Conservation (phyloP, 208 protist genomes). For the Acanthamoeba lenticulata region DNA sequence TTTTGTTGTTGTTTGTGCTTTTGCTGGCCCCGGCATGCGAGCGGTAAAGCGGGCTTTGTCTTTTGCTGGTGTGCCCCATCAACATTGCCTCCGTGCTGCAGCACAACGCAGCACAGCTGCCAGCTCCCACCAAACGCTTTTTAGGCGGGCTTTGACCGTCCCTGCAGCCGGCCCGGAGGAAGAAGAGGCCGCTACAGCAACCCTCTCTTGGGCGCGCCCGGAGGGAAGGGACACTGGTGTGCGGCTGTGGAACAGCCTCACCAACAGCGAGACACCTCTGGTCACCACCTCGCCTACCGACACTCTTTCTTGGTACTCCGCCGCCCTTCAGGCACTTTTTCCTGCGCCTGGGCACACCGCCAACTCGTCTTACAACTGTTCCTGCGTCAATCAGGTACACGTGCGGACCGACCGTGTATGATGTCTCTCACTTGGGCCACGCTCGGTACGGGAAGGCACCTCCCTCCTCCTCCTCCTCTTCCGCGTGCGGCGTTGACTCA, state of each 20-base stretch:
- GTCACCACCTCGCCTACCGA: not conserved
- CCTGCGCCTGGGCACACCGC: too few species aligned
- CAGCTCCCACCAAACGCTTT: too few species aligned
- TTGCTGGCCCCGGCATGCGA: too few species aligned
- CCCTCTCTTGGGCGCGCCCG: not conserved
- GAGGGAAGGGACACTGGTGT: not conserved
- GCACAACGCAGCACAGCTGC: too few species aligned
- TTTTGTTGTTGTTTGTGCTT: not conserved
- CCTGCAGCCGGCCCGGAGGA: too few species aligned
- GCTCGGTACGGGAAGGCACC: conserved; percentile 78
- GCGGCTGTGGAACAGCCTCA: conserved; percentile 6
- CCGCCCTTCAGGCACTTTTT: not conserved
- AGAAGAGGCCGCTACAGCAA: not conserved
- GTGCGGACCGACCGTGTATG: conserved; percentile 97
- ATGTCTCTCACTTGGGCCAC: conserved; percentile 97
- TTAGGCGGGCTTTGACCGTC: too few species aligned
- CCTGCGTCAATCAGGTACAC: conserved; percentile 92
- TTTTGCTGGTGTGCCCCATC: too few species aligned
- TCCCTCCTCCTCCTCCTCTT: not conserved
- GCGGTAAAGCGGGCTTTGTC: too few species aligned
- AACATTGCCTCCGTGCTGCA: too few species aligned
- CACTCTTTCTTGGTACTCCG: conserved; percentile 32
- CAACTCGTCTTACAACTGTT: not conserved
- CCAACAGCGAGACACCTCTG: not conserved
- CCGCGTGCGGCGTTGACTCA: not conserved